Percentiles rank a stretch among this genome's conserved stretches.
These are phyloP conservation scores for Puccinia hordei DNA, from an alignment of 1,284 basidiomycete genomes.

Conservation along the genomic window DNA sequence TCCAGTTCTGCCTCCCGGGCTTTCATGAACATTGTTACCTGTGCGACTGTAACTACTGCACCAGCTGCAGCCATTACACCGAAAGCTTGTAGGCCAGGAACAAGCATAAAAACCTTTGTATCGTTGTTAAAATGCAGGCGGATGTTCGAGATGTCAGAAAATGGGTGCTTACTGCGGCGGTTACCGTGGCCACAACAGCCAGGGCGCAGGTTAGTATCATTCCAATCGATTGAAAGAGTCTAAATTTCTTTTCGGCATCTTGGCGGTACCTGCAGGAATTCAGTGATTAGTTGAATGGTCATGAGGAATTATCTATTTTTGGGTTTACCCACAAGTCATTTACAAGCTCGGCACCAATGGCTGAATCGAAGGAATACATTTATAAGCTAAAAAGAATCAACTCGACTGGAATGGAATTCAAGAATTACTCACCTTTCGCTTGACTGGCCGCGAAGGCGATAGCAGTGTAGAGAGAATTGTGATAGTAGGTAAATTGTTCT, in stretches of 20 bases:
- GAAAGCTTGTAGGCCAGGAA: background rate
- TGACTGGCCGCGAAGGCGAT: constrained; percentile 4
- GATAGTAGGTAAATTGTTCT: background rate
- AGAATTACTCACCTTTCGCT: constrained; percentile 5
- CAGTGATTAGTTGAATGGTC: background rate
- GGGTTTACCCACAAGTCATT: background rate
- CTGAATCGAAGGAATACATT: background rate
- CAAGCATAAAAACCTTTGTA: constrained; percentile 1
- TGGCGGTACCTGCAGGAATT: background rate
- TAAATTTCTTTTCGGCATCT: background rate
- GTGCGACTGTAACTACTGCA: constrained; percentile 4
- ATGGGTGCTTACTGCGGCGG: background rate
- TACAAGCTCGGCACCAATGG: constrained; percentile 3
- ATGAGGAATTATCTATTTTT: background rate
- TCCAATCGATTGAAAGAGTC: background rate
- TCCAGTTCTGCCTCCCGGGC: background rate
- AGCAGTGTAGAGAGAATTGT: background rate
- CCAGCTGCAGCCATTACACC: constrained; percentile 1
- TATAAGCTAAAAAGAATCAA: background rate
- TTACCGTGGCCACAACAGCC: background rate
- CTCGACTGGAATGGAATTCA: background rate
- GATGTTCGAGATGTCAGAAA: background rate
- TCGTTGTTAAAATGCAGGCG: background rate
- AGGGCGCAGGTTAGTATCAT: background rate
- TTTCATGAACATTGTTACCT: background rate